Evolutionary conservation across 2,329 filamentous ascomycete species (phyloP), one percentile per base, ranked within the genome.

Genomic region (Fusarium sp.): DNA sequence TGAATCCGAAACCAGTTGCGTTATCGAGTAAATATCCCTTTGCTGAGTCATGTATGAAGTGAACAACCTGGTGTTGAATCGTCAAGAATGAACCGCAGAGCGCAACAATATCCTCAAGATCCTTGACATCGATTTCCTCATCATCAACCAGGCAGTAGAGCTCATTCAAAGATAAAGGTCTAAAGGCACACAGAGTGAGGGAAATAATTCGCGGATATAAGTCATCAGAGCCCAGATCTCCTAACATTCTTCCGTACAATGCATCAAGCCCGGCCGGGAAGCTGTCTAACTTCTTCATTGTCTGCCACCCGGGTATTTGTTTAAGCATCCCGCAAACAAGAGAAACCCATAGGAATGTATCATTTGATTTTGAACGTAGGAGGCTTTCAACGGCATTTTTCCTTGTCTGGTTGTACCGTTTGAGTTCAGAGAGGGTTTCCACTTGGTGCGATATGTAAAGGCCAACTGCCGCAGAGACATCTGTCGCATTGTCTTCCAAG

Each of bases 371-470:
- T 6, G 32, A 10, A 11, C 32, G 16, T 5, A 34, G 3, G 6
- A 0, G 32, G 0, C 0, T 0, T 18, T 11, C 32, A 34, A 34
- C 32, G 5, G 9, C 9, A 2, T 10, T 0, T 34, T 34, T 18
- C 9, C 32, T 0, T 34, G 3, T 3, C 2, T 0, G 8, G 32
- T 34, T 4, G 16, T 34, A 34, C 1, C 4, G 2, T 34, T 34
- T 34, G 8, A 34, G 2, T 3, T 18, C 4, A 5, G 32, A 10
- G 5, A 34, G 32, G 2, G 0, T 3, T 18, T 18, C 5, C 4
- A 34, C 9, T 18, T 34, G 8, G 1, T 34, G 32, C 9, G 32
- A 34, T 34, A 34, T 34, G 9, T 34, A 34, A 34, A 10, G 5
- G 16, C 16, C 16, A 18, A 34, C 32, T 18, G 32, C 32, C 2